Evolutionary conservation across 2,329 filamentous ascomycete genomes (phyloP).

Genomic region (Nemania abortiva): DNA sequence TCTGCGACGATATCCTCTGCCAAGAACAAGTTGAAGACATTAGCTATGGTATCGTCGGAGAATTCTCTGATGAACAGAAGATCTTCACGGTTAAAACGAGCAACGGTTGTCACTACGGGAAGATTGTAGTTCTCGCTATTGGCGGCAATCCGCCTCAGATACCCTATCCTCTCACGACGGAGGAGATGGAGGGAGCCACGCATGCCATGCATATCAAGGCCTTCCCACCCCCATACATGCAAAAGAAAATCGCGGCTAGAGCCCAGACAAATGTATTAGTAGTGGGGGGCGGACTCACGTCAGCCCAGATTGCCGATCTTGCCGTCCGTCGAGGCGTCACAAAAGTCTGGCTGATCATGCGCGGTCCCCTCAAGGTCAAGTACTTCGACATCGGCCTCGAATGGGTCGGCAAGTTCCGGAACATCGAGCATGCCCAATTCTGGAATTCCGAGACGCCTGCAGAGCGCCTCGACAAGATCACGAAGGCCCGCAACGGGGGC

Average conservation of each 20-base stretch:
- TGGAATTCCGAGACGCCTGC: slow-evolving; percentile 80
- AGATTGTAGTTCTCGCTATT: slow-evolving; percentile 76
- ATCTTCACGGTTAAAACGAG: slow-evolving; percentile 75
- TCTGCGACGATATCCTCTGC: slow-evolving; percentile 67
- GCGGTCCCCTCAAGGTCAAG: slow-evolving; percentile 71
- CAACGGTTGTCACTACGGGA: slow-evolving; percentile 66
- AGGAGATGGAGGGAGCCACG: slow-evolving; percentile 54
- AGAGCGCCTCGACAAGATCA: slow-evolving; percentile 75
- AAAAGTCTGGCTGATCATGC: slow-evolving; percentile 78
- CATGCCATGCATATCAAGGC: slow-evolving; percentile 74
- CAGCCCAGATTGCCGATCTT: slow-evolving; percentile 78
- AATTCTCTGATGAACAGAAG: slow-evolving; percentile 61
- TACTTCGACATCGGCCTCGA: slow-evolving; percentile 81
- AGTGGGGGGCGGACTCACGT: slow-evolving; percentile 81
- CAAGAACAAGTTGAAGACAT: slow-evolving; percentile 72
- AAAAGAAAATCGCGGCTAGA: slow-evolving; percentile 63
- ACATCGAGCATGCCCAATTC: slow-evolving; percentile 80
- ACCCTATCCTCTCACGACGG: slow-evolving; percentile 48
- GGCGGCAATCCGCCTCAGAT: slow-evolving; percentile 72
- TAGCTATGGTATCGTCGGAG: slow-evolving; percentile 64
- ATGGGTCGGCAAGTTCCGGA: slow-evolving; percentile 87
- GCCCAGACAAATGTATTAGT: slow-evolving; percentile 74
- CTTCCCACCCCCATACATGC: slow-evolving; percentile 67
- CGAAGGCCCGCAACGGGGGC: slow-evolving; percentile 77
- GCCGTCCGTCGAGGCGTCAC: slow-evolving; percentile 73